Evolutionary conservation across 352 stramenopile species (phyloP), one percentile per base, ranked within the genome.

Genomic region (Phytopythium chamaehyphon): DNA sequence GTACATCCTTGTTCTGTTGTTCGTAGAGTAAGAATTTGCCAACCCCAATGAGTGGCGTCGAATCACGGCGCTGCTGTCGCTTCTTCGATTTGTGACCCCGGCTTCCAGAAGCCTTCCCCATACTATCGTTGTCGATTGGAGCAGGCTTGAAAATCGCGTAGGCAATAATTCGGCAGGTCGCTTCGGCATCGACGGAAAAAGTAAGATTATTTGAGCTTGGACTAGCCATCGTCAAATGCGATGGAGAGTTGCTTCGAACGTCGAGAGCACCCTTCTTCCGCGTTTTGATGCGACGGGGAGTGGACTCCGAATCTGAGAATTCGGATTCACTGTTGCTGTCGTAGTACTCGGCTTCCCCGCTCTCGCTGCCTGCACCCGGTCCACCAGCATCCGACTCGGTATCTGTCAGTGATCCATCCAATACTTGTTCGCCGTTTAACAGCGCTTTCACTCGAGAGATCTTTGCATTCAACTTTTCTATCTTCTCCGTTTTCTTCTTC

Each of bases 401-500:
- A 33, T 78, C 67, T 44, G 51, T 68, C 7, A 51, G 26, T 5
- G 52, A 18, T 23, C 88, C 80, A 55, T 71, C 79, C 33, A 69
- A 66, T 14, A 87, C 50, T 53, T 89, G 68, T 49, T 95, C 85
- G 28, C 85, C 85, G 31, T 69, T 89, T 8, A 95, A 46, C 18
- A 94, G 63, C 22, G 86, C 83, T 59, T 79, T 90, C 5, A 92
- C 76, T 21, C 86, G 70, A 18, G 56, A 76, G 37, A 96, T 96
- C 39, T 96, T 96, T 3, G 62, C 55, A 43, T 94, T 90, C 15
- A 96, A 47, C 46, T 90, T 92, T 36, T 67, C 64, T 39, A 96
- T 96, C 55, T 96, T 96, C 40, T 96, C 86, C 2, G 70, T 57
- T 49, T 96, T 96, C 57, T 96, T 96, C 64, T 96, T 96, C 14